Evolutionary conservation across 805 yeast species (phyloP), one percentile per base, ranked within the genome.

Genomic region (Nakazawaea populi): DNA sequence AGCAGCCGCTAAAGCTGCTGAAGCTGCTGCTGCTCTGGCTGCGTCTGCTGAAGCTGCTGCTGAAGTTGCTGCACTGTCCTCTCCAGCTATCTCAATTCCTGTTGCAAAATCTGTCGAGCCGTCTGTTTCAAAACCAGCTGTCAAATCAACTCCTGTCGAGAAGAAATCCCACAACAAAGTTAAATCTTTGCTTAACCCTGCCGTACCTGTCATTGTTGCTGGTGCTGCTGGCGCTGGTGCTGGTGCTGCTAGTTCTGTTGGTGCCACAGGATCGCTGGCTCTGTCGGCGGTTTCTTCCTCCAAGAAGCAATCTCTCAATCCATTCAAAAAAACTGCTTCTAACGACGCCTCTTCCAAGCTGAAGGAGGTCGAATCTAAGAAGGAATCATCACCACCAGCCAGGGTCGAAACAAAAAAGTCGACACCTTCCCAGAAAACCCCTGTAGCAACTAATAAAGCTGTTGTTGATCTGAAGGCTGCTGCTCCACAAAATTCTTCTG

Each of bases 11-110:
- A 54, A 56, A 11, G 55, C 63, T 47, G 59, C 61, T n/a, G 51
- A 56, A 30, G 57, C 57, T 32, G 59, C 58, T 35, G 51, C 65
- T 42, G 52, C 60, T 44, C 55, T 63, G 46, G 62, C 62, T 45
- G 51, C 57, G 14, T 60, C 57, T n/a, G 41, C 50, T 30, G 29
- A 32, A 35, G 42, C 31, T 31, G 43, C 11, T 6, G 43, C 52
- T 11, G 49, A 35, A 27, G 37, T 38, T 39, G 44, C 46, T 29
- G 42, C 27, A 28, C 11, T 14, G 14, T 18, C 48, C 18, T 12
- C 35, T 28, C 29, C 42, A 28, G 36, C 37, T 31, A 30, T n/a
- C 24, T 18, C 46, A 6, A n/a, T 42, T 12, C 18, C 42, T 31
- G 36, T 12, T 27, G 40, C 47, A 12, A 32, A 43, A 43, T 43